Conservation (phyloP, 257 asterid species). For the Scutellaria minor region DNA sequence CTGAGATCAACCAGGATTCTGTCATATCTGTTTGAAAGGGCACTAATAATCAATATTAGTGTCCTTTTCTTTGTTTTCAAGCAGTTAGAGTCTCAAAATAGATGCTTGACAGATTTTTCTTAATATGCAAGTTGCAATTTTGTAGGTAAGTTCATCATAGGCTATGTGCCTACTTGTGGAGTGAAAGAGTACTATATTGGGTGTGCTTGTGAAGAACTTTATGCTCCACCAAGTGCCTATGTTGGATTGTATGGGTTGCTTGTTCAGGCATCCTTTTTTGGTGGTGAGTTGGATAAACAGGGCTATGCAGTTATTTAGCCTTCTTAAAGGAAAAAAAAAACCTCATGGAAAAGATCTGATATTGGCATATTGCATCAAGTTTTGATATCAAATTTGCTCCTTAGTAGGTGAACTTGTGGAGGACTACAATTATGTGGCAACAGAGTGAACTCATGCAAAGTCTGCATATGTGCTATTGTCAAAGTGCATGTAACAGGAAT, state of each 20-base stretch:
- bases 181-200: conserved; percentile 95
- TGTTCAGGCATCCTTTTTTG: conserved; percentile 91
- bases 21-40: conserved; percentile 15
- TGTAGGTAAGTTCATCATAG: conserved; percentile 85
- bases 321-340: conserved; percentile 3
- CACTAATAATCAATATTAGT: neutral
- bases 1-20: conserved; percentile 13
- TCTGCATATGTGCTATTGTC: neutral
- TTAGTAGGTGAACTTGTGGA: neutral
- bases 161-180: conserved; percentile 80
- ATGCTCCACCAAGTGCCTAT: conserved; percentile 98
- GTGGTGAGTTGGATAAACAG: conserved; percentile 62
- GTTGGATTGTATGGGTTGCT: conserved; percentile 86
- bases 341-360: too few species aligned
- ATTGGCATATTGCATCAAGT: neutral
- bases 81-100: conserved; percentile 14
- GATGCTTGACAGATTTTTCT: conserved; percentile 29
- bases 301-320: neutral
- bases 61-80: conserved; percentile 5
- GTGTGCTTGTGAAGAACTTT: conserved; percentile 88
- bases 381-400: conserved; percentile 10
- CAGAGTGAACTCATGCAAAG: neutral
- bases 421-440: neutral
- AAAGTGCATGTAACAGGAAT: neutral
- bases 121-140: conserved; percentile 28